Evolutionary conservation across 345 rosid species (phyloP).

Genomic region (Dimocarpus longan): DNA sequence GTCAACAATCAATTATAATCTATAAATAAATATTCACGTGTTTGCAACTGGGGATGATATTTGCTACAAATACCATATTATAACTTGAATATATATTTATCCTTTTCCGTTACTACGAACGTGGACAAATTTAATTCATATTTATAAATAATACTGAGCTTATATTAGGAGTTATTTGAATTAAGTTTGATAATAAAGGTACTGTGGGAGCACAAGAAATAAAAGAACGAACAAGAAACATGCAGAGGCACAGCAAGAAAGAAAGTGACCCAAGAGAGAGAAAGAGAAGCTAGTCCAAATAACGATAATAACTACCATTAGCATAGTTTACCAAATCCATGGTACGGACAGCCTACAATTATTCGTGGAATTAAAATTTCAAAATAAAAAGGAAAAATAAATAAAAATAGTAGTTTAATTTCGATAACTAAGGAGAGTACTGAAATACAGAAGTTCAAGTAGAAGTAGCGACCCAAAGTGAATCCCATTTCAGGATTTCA

Average conservation of each 20-base stretch:
- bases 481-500: slow-evolving; percentile 52
- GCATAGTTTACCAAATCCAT: slow-evolving; percentile 22
- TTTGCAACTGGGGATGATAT: neutral
- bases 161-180: neutral
- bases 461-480: slow-evolving; percentile 60
- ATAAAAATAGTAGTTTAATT: neutral
- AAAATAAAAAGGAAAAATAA: neutral
- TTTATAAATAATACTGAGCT: too few species aligned
- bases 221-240: neutral
- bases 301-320: slow-evolving; percentile 42
- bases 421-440: too few species aligned
- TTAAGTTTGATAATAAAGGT: neutral
- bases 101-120: too few species aligned
- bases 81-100: too few species aligned
- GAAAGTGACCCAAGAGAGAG: neutral
- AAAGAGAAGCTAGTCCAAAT: slow-evolving; percentile 15
- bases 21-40: too few species aligned
- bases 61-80: too few species aligned
- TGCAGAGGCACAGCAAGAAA: neutral
- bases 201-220: neutral
- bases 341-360: slow-evolving; percentile 21
- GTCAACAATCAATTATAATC: too few species aligned
- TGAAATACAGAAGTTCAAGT: slow-evolving; percentile 24
- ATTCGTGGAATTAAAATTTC: neutral
- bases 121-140: too few species aligned